These are phyloP conservation scores for Zygoascus sp. DNA, from an alignment of 1,139 yeast genomes.

Conservation along the genomic window DNA sequence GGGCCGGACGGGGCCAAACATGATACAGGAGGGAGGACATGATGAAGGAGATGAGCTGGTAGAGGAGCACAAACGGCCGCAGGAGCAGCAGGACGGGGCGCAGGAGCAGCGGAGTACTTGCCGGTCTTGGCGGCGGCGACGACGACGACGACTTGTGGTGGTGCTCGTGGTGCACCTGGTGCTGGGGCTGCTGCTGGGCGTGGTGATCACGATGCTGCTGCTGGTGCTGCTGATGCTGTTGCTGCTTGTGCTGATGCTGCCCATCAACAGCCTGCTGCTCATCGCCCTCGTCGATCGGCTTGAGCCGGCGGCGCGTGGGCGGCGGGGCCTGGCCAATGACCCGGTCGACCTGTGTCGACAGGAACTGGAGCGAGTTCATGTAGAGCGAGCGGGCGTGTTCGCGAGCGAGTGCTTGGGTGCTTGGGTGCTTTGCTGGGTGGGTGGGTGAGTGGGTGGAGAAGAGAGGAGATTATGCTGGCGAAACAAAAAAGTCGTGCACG, in stretches of 20 bases:
- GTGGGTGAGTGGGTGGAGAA: background rate
- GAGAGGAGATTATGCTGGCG: background rate
- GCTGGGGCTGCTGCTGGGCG: background rate
- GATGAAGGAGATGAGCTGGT: background rate
- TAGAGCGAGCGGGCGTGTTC: background rate
- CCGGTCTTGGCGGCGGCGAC: too few species aligned
- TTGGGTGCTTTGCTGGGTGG: too few species aligned
- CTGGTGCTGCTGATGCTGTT: background rate
- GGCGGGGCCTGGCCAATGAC: slow-evolving; percentile 28
- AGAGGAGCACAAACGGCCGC: background rate
- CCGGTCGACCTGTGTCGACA: slow-evolving; percentile 32
- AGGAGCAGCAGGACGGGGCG: background rate
- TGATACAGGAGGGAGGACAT: slow-evolving; percentile 5
- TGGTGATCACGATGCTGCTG: background rate
- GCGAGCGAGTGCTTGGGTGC: background rate
- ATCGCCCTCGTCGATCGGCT: slow-evolving; percentile 2
- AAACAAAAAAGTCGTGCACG: slow-evolving; percentile 3
- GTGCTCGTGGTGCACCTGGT: background rate
- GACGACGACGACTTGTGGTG: background rate
- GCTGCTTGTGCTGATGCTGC: background rate
- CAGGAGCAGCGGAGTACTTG: too few species aligned
- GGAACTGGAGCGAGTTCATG: slow-evolving; percentile 34
- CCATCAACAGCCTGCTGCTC: background rate
- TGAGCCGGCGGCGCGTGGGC: slow-evolving; percentile 3
- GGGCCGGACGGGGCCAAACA: background rate